Evolutionary conservation across 192 early-diverging fungal genomes (phyloP).

Genomic region (Mycoemilia scoparia): DNA sequence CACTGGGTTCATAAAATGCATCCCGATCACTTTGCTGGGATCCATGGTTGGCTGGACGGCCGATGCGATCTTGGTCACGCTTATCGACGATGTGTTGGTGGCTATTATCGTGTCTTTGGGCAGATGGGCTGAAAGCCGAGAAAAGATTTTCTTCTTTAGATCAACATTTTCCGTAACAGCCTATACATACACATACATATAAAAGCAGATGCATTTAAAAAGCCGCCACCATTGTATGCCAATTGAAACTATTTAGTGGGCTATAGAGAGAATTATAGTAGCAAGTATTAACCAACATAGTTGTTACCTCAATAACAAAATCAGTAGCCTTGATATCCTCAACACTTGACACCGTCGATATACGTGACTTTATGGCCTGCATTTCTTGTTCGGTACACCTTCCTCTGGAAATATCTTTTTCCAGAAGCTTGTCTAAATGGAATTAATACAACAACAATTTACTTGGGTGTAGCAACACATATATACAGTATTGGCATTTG

Average conservation of each 20-base stretch:
- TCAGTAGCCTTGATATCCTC: slow-evolving; percentile 45
- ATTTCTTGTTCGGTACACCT: slow-evolving; percentile 64
- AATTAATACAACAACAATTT: too few relatives aligned
- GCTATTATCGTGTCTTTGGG: slow-evolving; percentile 63
- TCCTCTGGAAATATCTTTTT: slow-evolving; percentile 81
- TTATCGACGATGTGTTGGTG: slow-evolving; percentile 94
- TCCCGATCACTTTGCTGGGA: slow-evolving; percentile 62
- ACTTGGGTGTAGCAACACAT: neutral
- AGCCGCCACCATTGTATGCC: neutral
- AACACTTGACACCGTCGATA: slow-evolving; percentile 41
- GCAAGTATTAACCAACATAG: slow-evolving; percentile 8
- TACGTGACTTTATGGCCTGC: slow-evolving; percentile 35
- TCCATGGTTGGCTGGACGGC: slow-evolving; percentile 39
- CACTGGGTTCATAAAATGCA: slow-evolving; percentile 99
- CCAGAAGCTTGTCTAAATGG: slow-evolving; percentile 61
- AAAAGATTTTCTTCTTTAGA: slow-evolving; percentile 70
- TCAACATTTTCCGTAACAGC: slow-evolving; percentile 73
- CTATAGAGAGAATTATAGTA: too few relatives aligned
- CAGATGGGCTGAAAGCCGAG: slow-evolving; percentile 46
- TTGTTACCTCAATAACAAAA: slow-evolving; percentile 91
- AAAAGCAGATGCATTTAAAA: too few relatives aligned
- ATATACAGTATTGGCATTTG: neutral
- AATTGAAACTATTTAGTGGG: too few relatives aligned
- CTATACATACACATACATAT: too few relatives aligned
- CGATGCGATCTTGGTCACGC: slow-evolving; percentile 92